Conservation (phyloP, 176 grass and related monocot species). For the Oryza longistaminata region DNA sequence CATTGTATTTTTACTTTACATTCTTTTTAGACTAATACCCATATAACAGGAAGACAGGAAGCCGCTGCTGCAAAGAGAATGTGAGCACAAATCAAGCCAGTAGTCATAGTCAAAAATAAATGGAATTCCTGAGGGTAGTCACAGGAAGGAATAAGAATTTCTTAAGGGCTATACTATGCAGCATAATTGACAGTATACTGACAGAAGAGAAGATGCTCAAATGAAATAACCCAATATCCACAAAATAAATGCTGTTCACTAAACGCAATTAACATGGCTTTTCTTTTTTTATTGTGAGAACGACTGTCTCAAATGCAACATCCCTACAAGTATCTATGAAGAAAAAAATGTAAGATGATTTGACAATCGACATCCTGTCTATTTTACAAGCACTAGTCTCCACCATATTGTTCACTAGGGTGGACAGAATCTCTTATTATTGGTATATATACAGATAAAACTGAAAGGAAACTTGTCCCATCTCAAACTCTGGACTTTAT, state of each 20-base stretch:
- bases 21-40: background rate
- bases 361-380: too few species aligned
- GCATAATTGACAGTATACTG: background rate
- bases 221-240: background rate
- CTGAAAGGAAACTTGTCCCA: background rate
- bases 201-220: background rate
- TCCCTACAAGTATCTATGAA: background rate
- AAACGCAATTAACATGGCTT: background rate
- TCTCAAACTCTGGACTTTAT: too few species aligned
- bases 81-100: background rate
- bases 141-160: background rate
- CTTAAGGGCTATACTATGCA: background rate
- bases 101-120: background rate
- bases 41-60: background rate
- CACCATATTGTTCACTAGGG: background rate
- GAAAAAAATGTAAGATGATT: too few species aligned
- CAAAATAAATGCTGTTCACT: background rate
- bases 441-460: background rate
- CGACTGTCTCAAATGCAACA: background rate
- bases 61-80: background rate
- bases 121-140: background rate
- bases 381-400: too few species aligned
- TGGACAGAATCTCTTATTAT: background rate
- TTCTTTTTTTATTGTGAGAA: background rate
- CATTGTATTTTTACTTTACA: background rate